Evolutionary conservation across 129 eudicot species (phyloP).

Genomic region (Calendula officinalis): DNA sequence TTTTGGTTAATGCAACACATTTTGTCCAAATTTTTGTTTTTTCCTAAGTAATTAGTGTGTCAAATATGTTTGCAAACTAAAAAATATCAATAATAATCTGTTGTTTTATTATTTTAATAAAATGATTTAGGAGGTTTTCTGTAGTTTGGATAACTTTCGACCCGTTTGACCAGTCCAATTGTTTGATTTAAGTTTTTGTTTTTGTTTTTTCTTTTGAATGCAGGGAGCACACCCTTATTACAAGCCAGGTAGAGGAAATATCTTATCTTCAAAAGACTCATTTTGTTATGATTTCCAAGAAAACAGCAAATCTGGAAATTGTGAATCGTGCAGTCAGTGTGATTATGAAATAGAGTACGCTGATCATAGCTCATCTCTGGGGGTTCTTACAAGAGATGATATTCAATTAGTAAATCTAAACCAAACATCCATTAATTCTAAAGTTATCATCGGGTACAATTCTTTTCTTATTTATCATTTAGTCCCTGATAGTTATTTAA

Average conservation of each 20-base stretch:
- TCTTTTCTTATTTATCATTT: slow-evolving; percentile 10
- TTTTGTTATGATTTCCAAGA: slow-evolving; percentile 57
- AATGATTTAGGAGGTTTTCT: background rate
- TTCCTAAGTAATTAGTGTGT: no score
- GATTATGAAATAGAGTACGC: slow-evolving; percentile 83
- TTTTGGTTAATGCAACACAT: background rate
- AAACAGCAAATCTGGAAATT: slow-evolving; percentile 31
- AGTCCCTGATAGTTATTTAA: slow-evolving; percentile 3
- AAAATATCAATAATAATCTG: background rate
- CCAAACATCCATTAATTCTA: slow-evolving; percentile 40
- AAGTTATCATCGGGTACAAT: slow-evolving; percentile 65
- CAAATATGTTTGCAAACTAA: background rate
- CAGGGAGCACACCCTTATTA: slow-evolving; percentile 84
- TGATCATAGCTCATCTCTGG: slow-evolving; percentile 74
- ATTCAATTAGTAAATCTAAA: slow-evolving; percentile 48
- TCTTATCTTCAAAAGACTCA: slow-evolving; percentile 52
- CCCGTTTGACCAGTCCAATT: no score
- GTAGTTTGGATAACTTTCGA: no score
- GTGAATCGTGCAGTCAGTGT: slow-evolving; percentile 61
- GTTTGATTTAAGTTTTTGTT: no score
- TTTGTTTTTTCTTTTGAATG: slow-evolving; percentile 3
- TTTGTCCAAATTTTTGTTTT: no score
- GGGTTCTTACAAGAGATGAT: slow-evolving; percentile 73
- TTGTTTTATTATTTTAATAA: background rate
- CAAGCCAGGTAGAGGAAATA: slow-evolving; percentile 49